Conservation (phyloP, 331 rosid genomes). For the Quercus tomentella region DNA sequence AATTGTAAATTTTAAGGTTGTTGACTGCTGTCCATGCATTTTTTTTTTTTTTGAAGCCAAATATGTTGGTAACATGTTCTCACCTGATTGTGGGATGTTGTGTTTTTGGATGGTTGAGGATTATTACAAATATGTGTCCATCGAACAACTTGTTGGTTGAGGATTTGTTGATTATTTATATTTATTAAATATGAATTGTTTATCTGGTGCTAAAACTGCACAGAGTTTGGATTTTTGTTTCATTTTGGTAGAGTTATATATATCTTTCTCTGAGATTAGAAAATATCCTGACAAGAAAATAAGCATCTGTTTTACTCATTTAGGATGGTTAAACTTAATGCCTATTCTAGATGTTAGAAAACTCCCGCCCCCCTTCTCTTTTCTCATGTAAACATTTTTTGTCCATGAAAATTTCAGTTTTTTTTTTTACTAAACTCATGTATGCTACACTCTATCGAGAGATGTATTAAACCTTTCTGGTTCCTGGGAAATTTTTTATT, state of each 20-base stretch:
- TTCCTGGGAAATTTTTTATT: neutral
- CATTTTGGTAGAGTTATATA: neutral
- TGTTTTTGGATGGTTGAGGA: neutral
- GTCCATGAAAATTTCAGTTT: neutral
- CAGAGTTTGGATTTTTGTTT: neutral
- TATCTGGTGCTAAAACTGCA: neutral
- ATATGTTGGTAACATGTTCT: neutral
- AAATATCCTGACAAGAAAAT: neutral
- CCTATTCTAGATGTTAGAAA: neutral
- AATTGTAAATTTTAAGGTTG: constrained; percentile 93
- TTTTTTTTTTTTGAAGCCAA: neutral
- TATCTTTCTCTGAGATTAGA: neutral
- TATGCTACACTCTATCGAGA: neutral
- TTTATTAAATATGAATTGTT: neutral
- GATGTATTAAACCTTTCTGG: neutral
- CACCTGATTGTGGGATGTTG: neutral
- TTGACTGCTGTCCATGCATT: constrained; percentile 16
- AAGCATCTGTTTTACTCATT: neutral
- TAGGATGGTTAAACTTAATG: neutral
- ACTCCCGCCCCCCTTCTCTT: neutral
- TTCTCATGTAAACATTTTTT: neutral
- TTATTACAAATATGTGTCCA: neutral
- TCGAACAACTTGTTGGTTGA: neutral
- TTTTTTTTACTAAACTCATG: neutral
- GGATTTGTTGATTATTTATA: neutral